Conservation (phyloP, 805 yeast genomes). For the Candida manassasensis region DNA sequence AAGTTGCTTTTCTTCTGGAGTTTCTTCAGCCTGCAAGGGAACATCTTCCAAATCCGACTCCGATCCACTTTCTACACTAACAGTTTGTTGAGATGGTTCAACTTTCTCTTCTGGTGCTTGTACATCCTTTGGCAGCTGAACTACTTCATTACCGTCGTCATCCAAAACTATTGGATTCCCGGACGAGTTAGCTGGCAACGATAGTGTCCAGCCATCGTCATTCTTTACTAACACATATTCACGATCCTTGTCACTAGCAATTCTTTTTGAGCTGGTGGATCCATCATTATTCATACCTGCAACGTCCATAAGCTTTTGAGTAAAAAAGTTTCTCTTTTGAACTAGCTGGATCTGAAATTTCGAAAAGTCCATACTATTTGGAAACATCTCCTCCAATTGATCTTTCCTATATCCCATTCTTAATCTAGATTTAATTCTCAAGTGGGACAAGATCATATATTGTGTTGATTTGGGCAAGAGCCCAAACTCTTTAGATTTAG, state of each 20-base stretch:
- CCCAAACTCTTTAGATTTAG: slow-evolving; percentile 72
- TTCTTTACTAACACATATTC: slow-evolving; percentile 72
- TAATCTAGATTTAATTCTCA: slow-evolving; percentile 78
- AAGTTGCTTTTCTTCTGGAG: slow-evolving; percentile 22
- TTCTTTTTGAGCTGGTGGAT: slow-evolving; percentile 44
- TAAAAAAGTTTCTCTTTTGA: slow-evolving; percentile 81
- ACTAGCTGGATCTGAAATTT: slow-evolving; percentile 91
- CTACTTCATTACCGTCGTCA: slow-evolving; percentile 25
- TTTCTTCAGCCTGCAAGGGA: slow-evolving; percentile 29
- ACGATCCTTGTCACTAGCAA: slow-evolving; percentile 79
- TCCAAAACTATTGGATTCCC: slow-evolving; percentile 50
- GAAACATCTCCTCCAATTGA: slow-evolving; percentile 78
- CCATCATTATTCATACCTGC: slow-evolving; percentile 70
- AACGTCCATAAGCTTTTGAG: slow-evolving; percentile 80
- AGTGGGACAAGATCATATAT: slow-evolving; percentile 79
- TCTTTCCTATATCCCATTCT: slow-evolving; percentile 93
- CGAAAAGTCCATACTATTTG: slow-evolving; percentile 84
- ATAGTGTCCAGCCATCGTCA: slow-evolving; percentile 80
- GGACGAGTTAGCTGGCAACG: slow-evolving; percentile 45
- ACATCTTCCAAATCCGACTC: slow-evolving; percentile 57
- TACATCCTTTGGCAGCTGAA: neutral
- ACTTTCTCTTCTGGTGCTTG: slow-evolving; percentile 3
- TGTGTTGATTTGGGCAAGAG: slow-evolving; percentile 80
- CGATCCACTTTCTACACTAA: slow-evolving; percentile 9
- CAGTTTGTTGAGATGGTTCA: neutral